Conservation (phyloP, 2,329 filamentous ascomycete genomes). For the Tricladium varicosporioides region DNA sequence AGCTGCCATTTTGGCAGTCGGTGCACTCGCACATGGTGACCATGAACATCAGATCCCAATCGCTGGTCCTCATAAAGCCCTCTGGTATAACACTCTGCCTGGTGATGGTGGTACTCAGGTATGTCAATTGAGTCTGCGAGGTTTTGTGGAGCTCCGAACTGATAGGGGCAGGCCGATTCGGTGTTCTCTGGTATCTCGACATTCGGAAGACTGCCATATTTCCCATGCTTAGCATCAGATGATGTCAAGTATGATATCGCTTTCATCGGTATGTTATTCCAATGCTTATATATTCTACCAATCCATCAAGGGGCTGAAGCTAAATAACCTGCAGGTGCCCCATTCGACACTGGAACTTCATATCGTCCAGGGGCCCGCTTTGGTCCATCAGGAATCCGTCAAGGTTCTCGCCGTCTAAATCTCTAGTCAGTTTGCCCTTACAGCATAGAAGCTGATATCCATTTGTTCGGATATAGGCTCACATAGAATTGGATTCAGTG, state of each 20-base stretch:
- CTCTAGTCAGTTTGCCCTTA: slow-evolving; percentile 65
- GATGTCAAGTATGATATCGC: slow-evolving; percentile 79
- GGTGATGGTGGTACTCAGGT: slow-evolving; percentile 84
- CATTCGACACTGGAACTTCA: slow-evolving; percentile 83
- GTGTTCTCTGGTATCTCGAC: slow-evolving; percentile 88
- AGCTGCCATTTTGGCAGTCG: slow-evolving; percentile 26
- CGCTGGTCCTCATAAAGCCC: slow-evolving; percentile 64
- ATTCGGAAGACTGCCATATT: slow-evolving; percentile 77
- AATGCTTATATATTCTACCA: slow-evolving; percentile 3
- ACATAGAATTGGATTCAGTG: slow-evolving; percentile 52
- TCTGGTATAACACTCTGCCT: slow-evolving; percentile 83
- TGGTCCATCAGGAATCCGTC: slow-evolving; percentile 79
- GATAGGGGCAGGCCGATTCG: slow-evolving; percentile 65
- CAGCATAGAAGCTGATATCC: slow-evolving; percentile 25
- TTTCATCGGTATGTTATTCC: slow-evolving; percentile 63
- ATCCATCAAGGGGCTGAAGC: slow-evolving; percentile 9
- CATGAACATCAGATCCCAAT: slow-evolving; percentile 59
- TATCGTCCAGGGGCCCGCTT: slow-evolving; percentile 83
- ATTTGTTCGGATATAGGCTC: slow-evolving; percentile 34
- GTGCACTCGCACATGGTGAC: slow-evolving; percentile 91
- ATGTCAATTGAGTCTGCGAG: slow-evolving; percentile 21
- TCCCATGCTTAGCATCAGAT: slow-evolving; percentile 69
- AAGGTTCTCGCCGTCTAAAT: slow-evolving; percentile 82
- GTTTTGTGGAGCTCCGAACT: slow-evolving; percentile 10
- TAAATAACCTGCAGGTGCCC: slow-evolving; percentile 54